Evolutionary conservation across 306 rosid species (phyloP), one percentile per base, ranked within the genome.

Genomic region (Castanea sativa): DNA sequence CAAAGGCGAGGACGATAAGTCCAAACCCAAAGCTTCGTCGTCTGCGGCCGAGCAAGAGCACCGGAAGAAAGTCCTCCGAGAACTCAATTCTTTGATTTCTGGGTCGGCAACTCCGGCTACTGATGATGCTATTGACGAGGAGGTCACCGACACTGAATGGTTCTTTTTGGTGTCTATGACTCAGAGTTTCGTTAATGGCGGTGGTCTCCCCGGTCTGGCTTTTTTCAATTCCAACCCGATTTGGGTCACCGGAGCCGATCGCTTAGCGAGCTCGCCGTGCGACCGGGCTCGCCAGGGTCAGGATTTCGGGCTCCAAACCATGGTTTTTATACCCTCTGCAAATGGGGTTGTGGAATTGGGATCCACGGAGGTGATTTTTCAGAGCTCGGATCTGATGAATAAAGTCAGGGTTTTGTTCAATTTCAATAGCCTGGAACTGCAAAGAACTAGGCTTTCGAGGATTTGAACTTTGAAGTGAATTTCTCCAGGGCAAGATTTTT

Each of bases 91-190:
- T 2, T 60, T 91, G 13, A 93, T 95, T 78, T 93, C 97, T 27
- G 97, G 98, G 6, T 80, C 95, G 3, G 79, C 93, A 4, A 1
- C 87, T 0, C 18, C 81, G 4, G 8, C 77, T 3, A 4, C 83
- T 0, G 94, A 87, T 3, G 97, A 93, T 21, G 85, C 88, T 2
- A 88, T 89, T 6, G 99, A 92, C 18, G 99, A 93, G 58, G 94
- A 93, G 61, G 97, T 93, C 2, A 95, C 99, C 5, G 98, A 95
- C 68, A 91, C 99, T 3, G 99, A 95, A 83, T 95, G 99, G 99
- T 93, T 93, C 90, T 95, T 91, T 55, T 83, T 95, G 1, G 86
- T 95, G 5, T 95, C 99, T 10, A 95, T 95, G 99, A 93, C 99
- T 0, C 99, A 95, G 75, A 88, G 91, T 3, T 95, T 95, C 51